phyloP scores from a whole-genome alignment of 2,329 filamentous ascomycete genomes.

The Colletotrichum tofieldiae region DNA sequence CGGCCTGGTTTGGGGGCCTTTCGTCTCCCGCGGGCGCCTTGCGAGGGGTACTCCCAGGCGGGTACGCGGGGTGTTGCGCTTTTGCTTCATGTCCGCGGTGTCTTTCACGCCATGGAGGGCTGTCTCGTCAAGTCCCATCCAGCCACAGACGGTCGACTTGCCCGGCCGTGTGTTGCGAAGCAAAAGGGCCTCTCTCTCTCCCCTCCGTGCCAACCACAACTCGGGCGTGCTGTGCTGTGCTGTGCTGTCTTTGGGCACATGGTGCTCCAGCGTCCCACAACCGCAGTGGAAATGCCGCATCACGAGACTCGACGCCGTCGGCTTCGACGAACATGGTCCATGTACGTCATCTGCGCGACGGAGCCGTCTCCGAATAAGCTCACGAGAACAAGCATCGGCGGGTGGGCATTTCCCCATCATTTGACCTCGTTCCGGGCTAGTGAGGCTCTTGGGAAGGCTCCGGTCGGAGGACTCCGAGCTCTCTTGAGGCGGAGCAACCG shows the following conservation, averaged over 20 bases:
- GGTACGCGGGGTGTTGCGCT: background rate
- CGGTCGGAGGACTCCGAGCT: conserved; percentile 29
- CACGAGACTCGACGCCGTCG: background rate
- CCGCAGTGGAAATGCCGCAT: background rate
- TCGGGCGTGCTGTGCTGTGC: background rate
- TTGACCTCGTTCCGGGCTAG: conserved; percentile 14
- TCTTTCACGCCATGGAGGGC: background rate
- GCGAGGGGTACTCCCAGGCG: background rate
- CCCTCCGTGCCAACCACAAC: background rate
- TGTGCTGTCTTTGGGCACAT: background rate
- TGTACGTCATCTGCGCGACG: conserved; percentile 24
- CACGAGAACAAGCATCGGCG: conserved; percentile 35
- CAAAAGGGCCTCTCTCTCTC: background rate
- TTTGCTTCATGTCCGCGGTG: background rate
- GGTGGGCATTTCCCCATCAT: conserved; percentile 26
- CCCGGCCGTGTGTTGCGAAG: background rate
- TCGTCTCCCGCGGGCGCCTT: conserved; percentile 12
- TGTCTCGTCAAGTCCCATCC: background rate
- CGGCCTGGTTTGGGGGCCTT: background rate
- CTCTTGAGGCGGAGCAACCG: conserved; percentile 36
- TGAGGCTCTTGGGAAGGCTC: conserved; percentile 36
- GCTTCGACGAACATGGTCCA: background rate
- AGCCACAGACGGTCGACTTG: background rate
- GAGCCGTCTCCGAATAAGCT: conserved; percentile 23
- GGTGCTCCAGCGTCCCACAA: background rate